phyloP scores from a whole-genome alignment of 2,329 filamentous ascomycete species.

The Cladophialophora carrionii region DNA sequence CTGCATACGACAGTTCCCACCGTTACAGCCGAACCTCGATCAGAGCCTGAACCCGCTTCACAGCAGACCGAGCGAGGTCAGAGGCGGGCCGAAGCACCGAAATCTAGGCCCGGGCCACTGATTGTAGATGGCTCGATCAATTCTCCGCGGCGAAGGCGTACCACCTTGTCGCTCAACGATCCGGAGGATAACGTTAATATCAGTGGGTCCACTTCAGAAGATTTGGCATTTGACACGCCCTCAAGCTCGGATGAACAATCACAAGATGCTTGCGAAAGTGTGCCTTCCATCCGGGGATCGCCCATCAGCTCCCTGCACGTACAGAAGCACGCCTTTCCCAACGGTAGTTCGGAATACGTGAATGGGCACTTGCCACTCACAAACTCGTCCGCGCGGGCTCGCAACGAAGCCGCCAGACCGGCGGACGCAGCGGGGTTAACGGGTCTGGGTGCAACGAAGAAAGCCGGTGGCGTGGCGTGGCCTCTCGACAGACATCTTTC shows the following conservation, averaged over 20 bases:
- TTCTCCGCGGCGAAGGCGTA: slow-evolving; percentile 40
- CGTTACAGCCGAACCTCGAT: slow-evolving; percentile 6
- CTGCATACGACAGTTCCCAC: slow-evolving; percentile 12
- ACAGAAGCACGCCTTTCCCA: slow-evolving; percentile 7
- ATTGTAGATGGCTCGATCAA: slow-evolving; percentile 52
- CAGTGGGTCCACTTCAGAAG: slow-evolving; percentile 48
- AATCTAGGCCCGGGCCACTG: slow-evolving; percentile 46
- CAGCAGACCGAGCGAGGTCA: slow-evolving; percentile 7
- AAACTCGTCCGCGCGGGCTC: slow-evolving; percentile 5
- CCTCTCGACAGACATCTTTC: slow-evolving; percentile 36
- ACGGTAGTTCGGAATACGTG: slow-evolving; percentile 8
- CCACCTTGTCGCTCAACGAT: slow-evolving; percentile 42
- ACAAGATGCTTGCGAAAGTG: slow-evolving; percentile 31
- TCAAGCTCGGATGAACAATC: slow-evolving; percentile 40
- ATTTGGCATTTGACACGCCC: slow-evolving; percentile 42
- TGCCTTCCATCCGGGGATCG: slow-evolving; percentile 10
- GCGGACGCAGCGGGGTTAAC: slow-evolving; percentile 17
- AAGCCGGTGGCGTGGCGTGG: slow-evolving; percentile 16
- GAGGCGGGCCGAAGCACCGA: slow-evolving; percentile 26
- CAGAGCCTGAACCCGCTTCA: slow-evolving; percentile 6
- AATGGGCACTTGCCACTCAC: slow-evolving; percentile 25
- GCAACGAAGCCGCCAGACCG: neutral
- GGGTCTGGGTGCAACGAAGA: slow-evolving; percentile 10
- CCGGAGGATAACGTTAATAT: slow-evolving; percentile 45
- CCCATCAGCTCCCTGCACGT: slow-evolving; percentile 20